Percentiles rank a stretch among this genome's conserved stretches.
phyloP scores from a whole-genome alignment of 2,329 filamentous ascomycete genomes.

The Xylariaceae sp. region DNA sequence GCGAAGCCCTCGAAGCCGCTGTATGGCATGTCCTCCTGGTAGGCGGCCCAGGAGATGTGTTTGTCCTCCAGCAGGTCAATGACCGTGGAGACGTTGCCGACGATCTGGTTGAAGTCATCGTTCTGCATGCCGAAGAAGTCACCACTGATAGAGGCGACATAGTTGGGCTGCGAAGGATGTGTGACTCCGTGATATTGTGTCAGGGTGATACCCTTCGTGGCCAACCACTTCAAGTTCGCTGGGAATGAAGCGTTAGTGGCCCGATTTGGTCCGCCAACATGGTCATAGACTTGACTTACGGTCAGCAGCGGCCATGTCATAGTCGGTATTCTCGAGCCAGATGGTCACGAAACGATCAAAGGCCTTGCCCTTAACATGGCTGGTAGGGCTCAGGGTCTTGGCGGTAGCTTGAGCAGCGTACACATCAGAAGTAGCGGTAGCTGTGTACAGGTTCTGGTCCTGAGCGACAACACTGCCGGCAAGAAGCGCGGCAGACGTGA shows the following conservation, averaged over 20 bases:
- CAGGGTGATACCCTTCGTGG: slow-evolving; percentile 59
- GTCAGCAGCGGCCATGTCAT: slow-evolving; percentile 59
- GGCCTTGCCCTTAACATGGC: slow-evolving; percentile 63
- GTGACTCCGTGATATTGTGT: slow-evolving; percentile 59
- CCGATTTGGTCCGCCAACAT: slow-evolving; percentile 1
- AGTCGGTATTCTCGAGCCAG: slow-evolving; percentile 77
- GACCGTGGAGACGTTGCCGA: slow-evolving; percentile 60
- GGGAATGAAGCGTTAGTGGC: slow-evolving; percentile 7
- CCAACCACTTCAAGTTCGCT: slow-evolving; percentile 55
- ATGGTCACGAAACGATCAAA: slow-evolving; percentile 71
- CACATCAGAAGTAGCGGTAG: slow-evolving; percentile 48
- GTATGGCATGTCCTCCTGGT: slow-evolving; percentile 76
- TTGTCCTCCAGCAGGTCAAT: slow-evolving; percentile 65
- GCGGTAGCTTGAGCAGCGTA: slow-evolving; percentile 57
- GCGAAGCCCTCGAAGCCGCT: slow-evolving; percentile 64
- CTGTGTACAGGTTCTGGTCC: slow-evolving; percentile 40
- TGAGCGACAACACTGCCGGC: slow-evolving; percentile 18
- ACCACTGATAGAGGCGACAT: slow-evolving; percentile 63
- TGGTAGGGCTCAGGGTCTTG: slow-evolving; percentile 56
- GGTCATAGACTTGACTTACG: slow-evolving; percentile 42
- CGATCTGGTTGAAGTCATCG: slow-evolving; percentile 58
- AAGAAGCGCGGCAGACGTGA: slow-evolving; percentile 21
- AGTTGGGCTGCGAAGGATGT: slow-evolving; percentile 74
- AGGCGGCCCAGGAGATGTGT: slow-evolving; percentile 65
- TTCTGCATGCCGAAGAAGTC: slow-evolving; percentile 72